Conservation (phyloP, 805 yeast genomes). For the Cyberlindnera petersonii region DNA sequence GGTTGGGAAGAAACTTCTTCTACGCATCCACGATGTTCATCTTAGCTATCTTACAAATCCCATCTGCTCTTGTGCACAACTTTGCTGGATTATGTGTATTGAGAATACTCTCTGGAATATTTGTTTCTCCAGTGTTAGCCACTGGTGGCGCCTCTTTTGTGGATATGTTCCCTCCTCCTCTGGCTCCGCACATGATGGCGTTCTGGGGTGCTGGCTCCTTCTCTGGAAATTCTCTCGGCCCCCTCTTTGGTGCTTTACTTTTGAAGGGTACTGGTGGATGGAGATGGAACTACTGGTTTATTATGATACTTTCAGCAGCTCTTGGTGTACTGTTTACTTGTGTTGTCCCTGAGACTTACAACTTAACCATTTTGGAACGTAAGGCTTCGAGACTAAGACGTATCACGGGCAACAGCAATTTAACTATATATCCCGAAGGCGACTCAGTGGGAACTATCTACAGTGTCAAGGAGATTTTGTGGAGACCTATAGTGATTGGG, state of each 20-base stretch:
- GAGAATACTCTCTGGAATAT: conserved; percentile 51
- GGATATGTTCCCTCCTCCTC: conserved; percentile 42
- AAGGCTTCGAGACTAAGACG: conserved; percentile 46
- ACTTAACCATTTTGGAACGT: conserved; percentile 40
- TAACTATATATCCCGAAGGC: conserved; percentile 34
- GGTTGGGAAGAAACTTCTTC: conserved; percentile 49
- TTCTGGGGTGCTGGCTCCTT: conserved; percentile 53
- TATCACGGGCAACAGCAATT: conserved; percentile 45
- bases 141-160: conserved; percentile 58
- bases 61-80: conserved; percentile 47
- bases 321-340: conserved; percentile 34
- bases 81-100: conserved; percentile 48
- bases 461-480: conserved; percentile 32
- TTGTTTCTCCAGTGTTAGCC: conserved; percentile 53
- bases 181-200: conserved; percentile 44
- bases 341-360: conserved; percentile 48
- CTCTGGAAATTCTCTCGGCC: conserved; percentile 54
- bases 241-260: conserved; percentile 52
- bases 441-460: conserved; percentile 15
- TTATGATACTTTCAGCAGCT: conserved; percentile 39
- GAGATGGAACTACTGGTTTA: conserved; percentile 55
- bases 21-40: conserved; percentile 44
- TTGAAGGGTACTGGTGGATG: conserved; percentile 40
- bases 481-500: conserved; percentile 49
- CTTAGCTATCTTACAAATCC: conserved; percentile 51